A percentile compares a stretch with the other conserved stretches of the same genome.
Evolutionary conservation across 805 yeast genomes (phyloP).

Genomic region (Yarrowia sp.): DNA sequence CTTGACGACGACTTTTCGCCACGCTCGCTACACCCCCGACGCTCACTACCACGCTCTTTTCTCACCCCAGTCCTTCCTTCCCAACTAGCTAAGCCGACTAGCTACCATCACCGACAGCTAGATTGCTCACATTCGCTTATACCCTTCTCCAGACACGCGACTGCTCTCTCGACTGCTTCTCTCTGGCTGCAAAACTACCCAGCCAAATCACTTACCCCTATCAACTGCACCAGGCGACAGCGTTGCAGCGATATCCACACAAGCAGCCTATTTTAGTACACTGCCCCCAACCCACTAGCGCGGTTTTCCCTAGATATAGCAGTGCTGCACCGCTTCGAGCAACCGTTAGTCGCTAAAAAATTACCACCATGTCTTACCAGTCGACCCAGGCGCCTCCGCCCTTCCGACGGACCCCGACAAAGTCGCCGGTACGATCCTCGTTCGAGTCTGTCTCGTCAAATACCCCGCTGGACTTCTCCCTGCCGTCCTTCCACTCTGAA

Average conservation of each 20-base stretch:
- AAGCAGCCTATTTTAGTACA: background rate
- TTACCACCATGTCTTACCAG: slow-evolving; percentile 7
- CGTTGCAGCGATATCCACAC: slow-evolving; percentile 3
- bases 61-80: slow-evolving; percentile 19
- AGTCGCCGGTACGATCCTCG: slow-evolving; percentile 16
- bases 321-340: background rate
- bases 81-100: background rate
- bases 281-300: slow-evolving; percentile 1
- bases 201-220: background rate
- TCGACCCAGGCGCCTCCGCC: slow-evolving; percentile 21
- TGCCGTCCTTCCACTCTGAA: slow-evolving; percentile 6
- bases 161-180: too few relatives aligned
- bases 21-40: background rate
- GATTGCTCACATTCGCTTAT: background rate
- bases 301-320: background rate
- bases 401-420: slow-evolving; percentile 15
- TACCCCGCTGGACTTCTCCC: slow-evolving; percentile 7
- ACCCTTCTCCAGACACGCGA: too few relatives aligned
- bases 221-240: background rate
- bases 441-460: background rate
- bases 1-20: background rate
- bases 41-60: too few relatives aligned
- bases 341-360: background rate
- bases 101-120: background rate
- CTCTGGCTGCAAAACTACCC: too few relatives aligned